Evolutionary conservation across 2,329 filamentous ascomycete species (phyloP).

Genomic region (Sordariomycetes sp.): DNA sequence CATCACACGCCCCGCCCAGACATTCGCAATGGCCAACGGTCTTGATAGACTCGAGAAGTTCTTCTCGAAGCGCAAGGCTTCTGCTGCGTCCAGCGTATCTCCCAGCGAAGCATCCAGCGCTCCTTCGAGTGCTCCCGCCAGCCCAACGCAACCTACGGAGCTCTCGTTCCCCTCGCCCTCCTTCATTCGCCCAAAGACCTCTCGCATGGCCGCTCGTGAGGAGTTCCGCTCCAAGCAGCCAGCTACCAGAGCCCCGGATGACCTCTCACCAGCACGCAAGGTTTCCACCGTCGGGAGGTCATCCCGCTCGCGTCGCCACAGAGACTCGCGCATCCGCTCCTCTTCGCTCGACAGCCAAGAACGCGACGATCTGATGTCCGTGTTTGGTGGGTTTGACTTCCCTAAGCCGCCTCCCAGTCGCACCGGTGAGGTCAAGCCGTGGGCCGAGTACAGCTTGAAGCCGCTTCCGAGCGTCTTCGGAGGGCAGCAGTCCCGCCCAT

Average conservation of each 20-base stretch:
- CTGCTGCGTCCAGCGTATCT: conserved; percentile 12
- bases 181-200: conserved; percentile 45
- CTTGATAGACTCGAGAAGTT: conserved; percentile 42
- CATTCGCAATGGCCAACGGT: conserved; percentile 34
- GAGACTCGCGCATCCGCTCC: conserved; percentile 12
- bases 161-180: conserved; percentile 40
- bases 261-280: not conserved
- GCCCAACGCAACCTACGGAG: conserved; percentile 13
- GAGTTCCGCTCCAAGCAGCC: conserved; percentile 25
- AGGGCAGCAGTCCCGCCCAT: conserved; percentile 14
- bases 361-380: conserved; percentile 14
- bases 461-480: conserved; percentile 12
- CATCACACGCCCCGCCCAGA: not conserved
- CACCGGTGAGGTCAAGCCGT: not conserved
- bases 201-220: conserved; percentile 48
- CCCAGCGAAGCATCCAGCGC: conserved; percentile 1
- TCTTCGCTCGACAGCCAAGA: conserved; percentile 14
- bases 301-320: conserved; percentile 5
- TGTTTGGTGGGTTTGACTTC: conserved; percentile 26
- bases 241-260: conserved; percentile 1
- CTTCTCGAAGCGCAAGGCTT: conserved; percentile 35
- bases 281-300: not conserved
- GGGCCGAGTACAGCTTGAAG: conserved; percentile 11
- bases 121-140: conserved; percentile 11
- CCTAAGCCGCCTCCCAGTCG: conserved; percentile 21